Evolutionary conservation across 1,284 basidiomycete genomes (phyloP).

Genomic region (Malassezia brasiliensis): DNA sequence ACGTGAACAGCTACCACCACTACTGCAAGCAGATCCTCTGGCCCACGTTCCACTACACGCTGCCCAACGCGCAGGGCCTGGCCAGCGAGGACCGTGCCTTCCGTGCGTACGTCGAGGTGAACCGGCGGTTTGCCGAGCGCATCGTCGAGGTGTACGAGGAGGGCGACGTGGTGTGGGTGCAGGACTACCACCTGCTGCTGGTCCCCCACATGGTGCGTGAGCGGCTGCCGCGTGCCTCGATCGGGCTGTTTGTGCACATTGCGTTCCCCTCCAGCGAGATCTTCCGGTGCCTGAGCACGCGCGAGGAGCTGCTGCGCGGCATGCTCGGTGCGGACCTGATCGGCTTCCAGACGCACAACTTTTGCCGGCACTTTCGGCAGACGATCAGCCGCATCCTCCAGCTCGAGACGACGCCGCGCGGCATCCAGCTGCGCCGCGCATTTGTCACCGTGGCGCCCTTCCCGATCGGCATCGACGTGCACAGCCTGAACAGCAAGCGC

Average conservation of each 20-base stretch:
- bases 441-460: constrained; percentile 78
- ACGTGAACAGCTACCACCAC: constrained; percentile 68
- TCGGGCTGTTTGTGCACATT: constrained; percentile 81
- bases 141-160: constrained; percentile 65
- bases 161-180: constrained; percentile 62
- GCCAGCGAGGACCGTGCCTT: constrained; percentile 64
- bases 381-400: constrained; percentile 71
- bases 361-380: constrained; percentile 52
- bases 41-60: constrained; percentile 76
- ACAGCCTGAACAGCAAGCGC: constrained; percentile 60
- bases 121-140: constrained; percentile 69
- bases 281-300: constrained; percentile 64
- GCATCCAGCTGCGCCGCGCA: constrained; percentile 56
- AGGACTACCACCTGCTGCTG: constrained; percentile 65
- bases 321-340: constrained; percentile 64
- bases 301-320: constrained; percentile 57
- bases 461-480: constrained; percentile 79
- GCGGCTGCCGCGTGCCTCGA: constrained; percentile 58
- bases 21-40: constrained; percentile 84
- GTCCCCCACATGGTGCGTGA: constrained; percentile 65
- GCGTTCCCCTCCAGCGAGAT: constrained; percentile 80
- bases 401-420: constrained; percentile 71
- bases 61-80: constrained; percentile 73
- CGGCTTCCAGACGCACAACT: constrained; percentile 74
- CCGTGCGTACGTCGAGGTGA: constrained; percentile 69